Conservation (phyloP, 306 rosid genomes). For the Cucurbita ficifolia region DNA sequence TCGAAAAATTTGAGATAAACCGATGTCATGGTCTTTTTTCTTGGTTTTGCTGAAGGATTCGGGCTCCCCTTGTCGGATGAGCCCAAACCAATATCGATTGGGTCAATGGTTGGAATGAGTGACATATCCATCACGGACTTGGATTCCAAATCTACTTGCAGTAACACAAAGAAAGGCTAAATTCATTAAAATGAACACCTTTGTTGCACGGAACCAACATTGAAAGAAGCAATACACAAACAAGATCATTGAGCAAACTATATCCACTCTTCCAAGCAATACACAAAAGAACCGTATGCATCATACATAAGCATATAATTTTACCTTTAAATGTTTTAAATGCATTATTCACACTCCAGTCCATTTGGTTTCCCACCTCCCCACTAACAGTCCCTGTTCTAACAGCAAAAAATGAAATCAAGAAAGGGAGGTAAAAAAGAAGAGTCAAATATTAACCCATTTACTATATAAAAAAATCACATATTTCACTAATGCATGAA, state of each 20-base stretch:
- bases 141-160: constrained; percentile 47
- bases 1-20: constrained; percentile 86
- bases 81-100: constrained; percentile 44
- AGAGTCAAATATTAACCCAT: neutral
- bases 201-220: constrained; percentile 1
- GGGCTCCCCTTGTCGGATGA: constrained; percentile 57
- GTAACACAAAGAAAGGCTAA: constrained; percentile 2
- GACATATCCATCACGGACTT: constrained; percentile 64
- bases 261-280: neutral
- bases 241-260: neutral
- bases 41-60: constrained; percentile 41
- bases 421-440: neutral
- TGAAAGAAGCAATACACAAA: neutral
- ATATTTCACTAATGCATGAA: neutral
- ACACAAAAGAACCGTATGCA: neutral
- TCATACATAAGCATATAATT: neutral
- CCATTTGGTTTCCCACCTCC: constrained; percentile 40
- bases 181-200: constrained; percentile 4
- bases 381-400: constrained; percentile 29
- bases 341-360: constrained; percentile 50
- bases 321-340: constrained; percentile 61
- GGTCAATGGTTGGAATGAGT: constrained; percentile 43
- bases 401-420: constrained; percentile 5
- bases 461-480: neutral
- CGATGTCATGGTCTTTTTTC: constrained; percentile 96